Evolutionary conservation across 2,329 filamentous ascomycete species (phyloP).

Genomic region (Claviceps purpurea): DNA sequence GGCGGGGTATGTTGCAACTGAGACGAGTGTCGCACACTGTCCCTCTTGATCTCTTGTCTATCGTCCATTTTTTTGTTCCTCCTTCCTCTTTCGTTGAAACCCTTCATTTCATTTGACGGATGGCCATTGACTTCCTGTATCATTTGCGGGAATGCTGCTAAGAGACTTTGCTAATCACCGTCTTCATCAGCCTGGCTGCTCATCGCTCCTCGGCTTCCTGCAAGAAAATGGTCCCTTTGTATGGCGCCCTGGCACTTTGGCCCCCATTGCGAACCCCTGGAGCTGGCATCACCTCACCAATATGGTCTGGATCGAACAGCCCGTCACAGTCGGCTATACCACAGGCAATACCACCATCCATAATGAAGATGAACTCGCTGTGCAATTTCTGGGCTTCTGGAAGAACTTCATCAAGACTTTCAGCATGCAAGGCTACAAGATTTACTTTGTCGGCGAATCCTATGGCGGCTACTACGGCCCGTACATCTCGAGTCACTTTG

Average conservation of each 20-base stretch:
- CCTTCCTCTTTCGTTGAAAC: background rate
- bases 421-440: conserved; percentile 49
- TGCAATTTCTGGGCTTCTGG: conserved; percentile 67
- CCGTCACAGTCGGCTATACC: conserved; percentile 54
- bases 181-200: conserved; percentile 31
- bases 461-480: conserved; percentile 58
- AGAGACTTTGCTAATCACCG: background rate
- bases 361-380: conserved; percentile 52
- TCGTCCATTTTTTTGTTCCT: background rate
- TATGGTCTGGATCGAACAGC: conserved; percentile 63
- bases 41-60: fast-evolving
- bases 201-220: conserved; percentile 53
- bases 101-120: too few species aligned
- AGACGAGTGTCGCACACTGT: conserved; percentile 6
- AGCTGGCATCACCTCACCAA: conserved; percentile 39
- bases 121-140: too few species aligned
- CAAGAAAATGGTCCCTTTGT: conserved; percentile 66
- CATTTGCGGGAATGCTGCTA: too few species aligned
- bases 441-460: conserved; percentile 60
- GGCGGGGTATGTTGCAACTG: conserved; percentile 25
- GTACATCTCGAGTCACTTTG: conserved; percentile 60
- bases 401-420: conserved; percentile 66
- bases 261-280: conserved; percentile 53
- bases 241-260: conserved; percentile 57
- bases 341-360: conserved; percentile 50